Evolutionary conservation across 139 green algal species (phyloP).

Genomic region (Marvania coccoides): DNA sequence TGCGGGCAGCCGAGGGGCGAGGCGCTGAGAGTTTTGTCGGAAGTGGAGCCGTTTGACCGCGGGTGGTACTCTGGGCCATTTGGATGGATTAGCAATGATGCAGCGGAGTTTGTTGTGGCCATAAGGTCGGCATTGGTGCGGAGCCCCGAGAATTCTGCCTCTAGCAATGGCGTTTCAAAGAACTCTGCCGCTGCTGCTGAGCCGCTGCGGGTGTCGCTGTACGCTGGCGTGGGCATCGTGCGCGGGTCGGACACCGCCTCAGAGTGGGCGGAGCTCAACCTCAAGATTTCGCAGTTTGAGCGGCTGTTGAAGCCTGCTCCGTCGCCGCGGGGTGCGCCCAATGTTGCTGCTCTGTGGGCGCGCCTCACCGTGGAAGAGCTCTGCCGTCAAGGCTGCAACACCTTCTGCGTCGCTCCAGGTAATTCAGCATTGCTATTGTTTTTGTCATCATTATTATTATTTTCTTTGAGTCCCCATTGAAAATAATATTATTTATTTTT

Average conservation of each 20-base stretch:
- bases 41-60: constrained; percentile 85
- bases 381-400: constrained; percentile 63
- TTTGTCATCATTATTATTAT: no score
- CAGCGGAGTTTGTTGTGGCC: constrained; percentile 92
- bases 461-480: not conserved
- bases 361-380: constrained; percentile 83
- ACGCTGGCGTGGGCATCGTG: constrained; percentile 95
- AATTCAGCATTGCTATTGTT: no score
- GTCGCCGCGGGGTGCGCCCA: constrained; percentile 41
- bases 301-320: constrained; percentile 42
- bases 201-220: constrained; percentile 56
- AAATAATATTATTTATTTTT: not conserved
- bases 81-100: constrained; percentile 76
- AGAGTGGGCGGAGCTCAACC: constrained; percentile 93
- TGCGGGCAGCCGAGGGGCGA: constrained; percentile 60
- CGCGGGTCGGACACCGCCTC: constrained; percentile 50
- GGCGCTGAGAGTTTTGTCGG: constrained; percentile 33
- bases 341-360: constrained; percentile 69
- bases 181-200: not conserved
- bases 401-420: constrained; percentile 91
- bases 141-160: not conserved
- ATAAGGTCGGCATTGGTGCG: constrained; percentile 90
- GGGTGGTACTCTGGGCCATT: constrained; percentile 95
- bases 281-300: constrained; percentile 73
- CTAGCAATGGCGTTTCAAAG: not conserved